Evolutionary conservation across 169 alveolate genomes (phyloP), one percentile per base, ranked within the genome.

Genomic region (Plasmodium knowlesi): DNA sequence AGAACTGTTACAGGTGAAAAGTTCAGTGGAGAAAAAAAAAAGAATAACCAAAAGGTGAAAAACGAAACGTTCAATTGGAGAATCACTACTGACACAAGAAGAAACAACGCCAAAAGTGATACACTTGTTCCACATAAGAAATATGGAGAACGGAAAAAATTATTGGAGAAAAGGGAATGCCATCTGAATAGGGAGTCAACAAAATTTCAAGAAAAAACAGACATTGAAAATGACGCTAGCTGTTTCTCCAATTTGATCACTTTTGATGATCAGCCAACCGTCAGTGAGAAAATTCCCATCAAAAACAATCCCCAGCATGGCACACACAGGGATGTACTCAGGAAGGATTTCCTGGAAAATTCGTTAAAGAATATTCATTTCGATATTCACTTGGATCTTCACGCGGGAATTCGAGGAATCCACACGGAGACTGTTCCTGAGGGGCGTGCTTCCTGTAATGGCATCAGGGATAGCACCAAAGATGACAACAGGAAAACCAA

Each of bases 351-450:
- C 32, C 32, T 6, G 50, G 92, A 84, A 3, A 22, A 5, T 39
- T 71, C 37, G 28, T n/a, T 86, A 86, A 54, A 86, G 30, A 89
- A 89, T 89, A 22, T 79, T 30, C 72, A 79, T 80, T 89, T 89
- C 72, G 94, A 89, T 70, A 80, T 89, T 39, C 83, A 79, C 72
- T 80, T 89, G 50, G 94, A 89, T 70, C 34, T 61, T 22, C 76
- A 78, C 34, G 32, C 50, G 14, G 22, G 78, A 83, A 39, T 0
- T 5, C 72, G 72, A 67, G 46, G 6, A 3, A 19, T 67, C 16
- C 19, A 5, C 28, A n/a, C 72, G 12, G 57, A 71, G n/a, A 71
- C 19, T 5, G 5, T 14, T 32, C 54, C 30, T 1, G 34, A 43
- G 74, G 32, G 10, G n/a, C 4, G 76, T 41, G 30, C 70, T 34